Conservation (phyloP, 2,329 filamentous ascomycete species). For the Colletotrichum liaoningense region DNA sequence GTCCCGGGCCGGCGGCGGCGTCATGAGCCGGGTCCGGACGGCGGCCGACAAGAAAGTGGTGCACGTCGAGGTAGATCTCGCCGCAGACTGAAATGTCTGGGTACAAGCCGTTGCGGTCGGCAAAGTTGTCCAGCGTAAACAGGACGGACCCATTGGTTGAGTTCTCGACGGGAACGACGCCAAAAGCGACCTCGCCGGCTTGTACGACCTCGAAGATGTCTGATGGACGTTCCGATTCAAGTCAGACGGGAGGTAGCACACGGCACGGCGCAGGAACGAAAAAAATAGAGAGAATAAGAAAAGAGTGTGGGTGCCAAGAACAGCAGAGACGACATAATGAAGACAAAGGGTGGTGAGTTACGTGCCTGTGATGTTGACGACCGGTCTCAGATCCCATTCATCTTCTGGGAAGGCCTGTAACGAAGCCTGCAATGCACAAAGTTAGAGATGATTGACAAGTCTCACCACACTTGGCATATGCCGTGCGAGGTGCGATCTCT, state of each 20-base stretch:
- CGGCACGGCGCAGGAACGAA: neutral
- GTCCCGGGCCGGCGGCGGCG: constrained; percentile 41
- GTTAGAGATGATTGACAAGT: constrained; percentile 36
- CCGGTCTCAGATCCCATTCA: constrained; percentile 61
- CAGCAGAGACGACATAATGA: constrained; percentile 45
- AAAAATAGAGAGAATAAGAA: constrained; percentile 10
- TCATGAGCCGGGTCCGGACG: constrained; percentile 39
- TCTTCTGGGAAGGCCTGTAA: constrained; percentile 59
- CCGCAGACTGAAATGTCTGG: constrained; percentile 80
- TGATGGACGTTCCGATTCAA: constrained; percentile 42
- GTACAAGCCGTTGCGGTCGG: constrained; percentile 75
- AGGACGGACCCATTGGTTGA: constrained; percentile 94
- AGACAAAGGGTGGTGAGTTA: neutral
- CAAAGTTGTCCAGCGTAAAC: constrained; percentile 89
- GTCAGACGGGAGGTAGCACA: constrained; percentile 6
- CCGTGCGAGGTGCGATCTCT: constrained; percentile 2
- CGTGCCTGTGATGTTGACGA: constrained; percentile 62
- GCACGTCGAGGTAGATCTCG: constrained; percentile 88
- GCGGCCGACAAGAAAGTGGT: constrained; percentile 84
- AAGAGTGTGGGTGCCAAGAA: neutral
- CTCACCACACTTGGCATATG: neutral
- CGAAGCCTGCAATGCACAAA: constrained; percentile 51
- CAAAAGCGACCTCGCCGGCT: constrained; percentile 70
- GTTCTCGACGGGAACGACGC: constrained; percentile 96
- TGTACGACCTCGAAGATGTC: constrained; percentile 88